Percentiles rank a stretch among this genome's conserved stretches.
These are phyloP conservation scores for Brassica incana DNA, from an alignment of 345 rosid genomes.

Conservation along the genomic window DNA sequence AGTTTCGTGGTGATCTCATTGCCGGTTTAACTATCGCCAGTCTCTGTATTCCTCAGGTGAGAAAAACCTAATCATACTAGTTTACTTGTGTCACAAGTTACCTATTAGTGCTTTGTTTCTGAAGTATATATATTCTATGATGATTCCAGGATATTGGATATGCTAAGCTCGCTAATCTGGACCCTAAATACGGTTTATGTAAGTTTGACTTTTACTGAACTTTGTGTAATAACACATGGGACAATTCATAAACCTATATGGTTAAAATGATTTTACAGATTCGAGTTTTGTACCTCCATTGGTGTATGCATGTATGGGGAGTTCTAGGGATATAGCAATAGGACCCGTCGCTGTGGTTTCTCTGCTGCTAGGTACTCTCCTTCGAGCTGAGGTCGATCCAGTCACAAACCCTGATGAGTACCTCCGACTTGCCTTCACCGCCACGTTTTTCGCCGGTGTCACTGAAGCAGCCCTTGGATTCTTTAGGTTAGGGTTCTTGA, in stretches of 20 bases:
- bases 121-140: neutral
- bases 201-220: slow-evolving; percentile 37
- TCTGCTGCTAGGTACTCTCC: slow-evolving; percentile 74
- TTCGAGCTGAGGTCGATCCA: slow-evolving; percentile 68
- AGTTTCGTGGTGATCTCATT: slow-evolving; percentile 75
- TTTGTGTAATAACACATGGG: neutral
- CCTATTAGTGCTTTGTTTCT: slow-evolving; percentile 3
- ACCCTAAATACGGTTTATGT: slow-evolving; percentile 85
- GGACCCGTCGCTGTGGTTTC: slow-evolving; percentile 99
- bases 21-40: slow-evolving; percentile 97
- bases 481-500: slow-evolving; percentile 89
- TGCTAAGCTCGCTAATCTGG: slow-evolving; percentile 80
- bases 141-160: slow-evolving; percentile 82
- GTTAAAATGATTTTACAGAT: slow-evolving; percentile 45
- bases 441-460: slow-evolving; percentile 93
- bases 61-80: neutral
- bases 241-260: neutral
- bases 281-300: slow-evolving; percentile 93
- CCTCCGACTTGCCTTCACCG: slow-evolving; percentile 80
- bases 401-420: slow-evolving; percentile 48
- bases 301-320: slow-evolving; percentile 94
- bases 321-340: slow-evolving; percentile 98
- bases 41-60: slow-evolving; percentile 98
- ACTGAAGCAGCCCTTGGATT: slow-evolving; percentile 79
- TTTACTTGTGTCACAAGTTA: slow-evolving; percentile 25